A percentile compares a stretch with the other conserved stretches of the same genome.
Evolutionary conservation across 176 grass and related monocot genomes (phyloP).

Genomic region (Musa itinerans): DNA sequence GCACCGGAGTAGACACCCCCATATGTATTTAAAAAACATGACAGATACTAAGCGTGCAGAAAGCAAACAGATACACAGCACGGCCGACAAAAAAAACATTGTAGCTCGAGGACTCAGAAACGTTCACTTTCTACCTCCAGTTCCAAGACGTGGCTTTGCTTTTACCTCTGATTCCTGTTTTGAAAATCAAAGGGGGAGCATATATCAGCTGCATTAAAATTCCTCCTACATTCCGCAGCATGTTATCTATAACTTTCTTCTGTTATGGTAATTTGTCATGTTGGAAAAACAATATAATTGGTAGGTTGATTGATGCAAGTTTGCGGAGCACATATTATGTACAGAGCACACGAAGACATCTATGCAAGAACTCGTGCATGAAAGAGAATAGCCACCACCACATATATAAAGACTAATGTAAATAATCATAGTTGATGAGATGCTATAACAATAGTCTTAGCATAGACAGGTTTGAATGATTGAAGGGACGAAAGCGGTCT

Average conservation of each 20-base stretch:
- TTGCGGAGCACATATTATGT: not conserved
- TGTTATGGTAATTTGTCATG: not conserved
- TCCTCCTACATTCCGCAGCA: not conserved
- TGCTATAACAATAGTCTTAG: too few species aligned
- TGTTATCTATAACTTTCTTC: not conserved
- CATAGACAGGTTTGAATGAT: too few species aligned
- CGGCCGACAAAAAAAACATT: not conserved
- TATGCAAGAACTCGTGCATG: too few species aligned
- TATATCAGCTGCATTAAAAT: not conserved
- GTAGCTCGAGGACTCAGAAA: conserved; percentile 1
- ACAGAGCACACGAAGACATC: not conserved
- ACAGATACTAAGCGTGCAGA: too few species aligned
- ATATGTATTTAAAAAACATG: too few species aligned
- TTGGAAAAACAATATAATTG: not conserved
- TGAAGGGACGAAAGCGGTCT: too few species aligned
- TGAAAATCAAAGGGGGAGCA: not conserved
- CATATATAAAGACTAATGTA: too few species aligned
- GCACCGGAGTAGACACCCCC: too few species aligned
- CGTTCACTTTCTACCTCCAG: conserved; percentile 36
- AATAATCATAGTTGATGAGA: too few species aligned
- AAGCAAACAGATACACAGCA: too few species aligned
- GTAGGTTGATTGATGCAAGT: not conserved
- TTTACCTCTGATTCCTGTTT: conserved; percentile 85
- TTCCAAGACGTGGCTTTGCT: conserved; percentile 67
- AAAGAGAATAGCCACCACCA: too few species aligned